Evolutionary conservation across 257 asterid genomes (phyloP).

Genomic region (Mentha longifolia): DNA sequence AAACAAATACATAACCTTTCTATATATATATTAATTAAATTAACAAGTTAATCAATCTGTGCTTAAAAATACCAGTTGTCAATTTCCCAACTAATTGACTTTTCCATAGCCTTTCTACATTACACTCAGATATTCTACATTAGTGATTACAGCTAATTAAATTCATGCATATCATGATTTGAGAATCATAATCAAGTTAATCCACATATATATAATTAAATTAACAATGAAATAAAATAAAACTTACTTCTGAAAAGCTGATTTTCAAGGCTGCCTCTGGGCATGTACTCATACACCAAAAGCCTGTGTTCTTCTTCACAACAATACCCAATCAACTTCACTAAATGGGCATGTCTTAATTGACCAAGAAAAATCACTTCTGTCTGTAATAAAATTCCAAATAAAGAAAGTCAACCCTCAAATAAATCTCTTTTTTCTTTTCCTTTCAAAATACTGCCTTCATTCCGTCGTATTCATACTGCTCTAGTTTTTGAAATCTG

Average conservation of each 20-base stretch:
- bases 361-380: conserved; percentile 90
- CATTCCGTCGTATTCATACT: no score
- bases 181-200: conserved; percentile 1
- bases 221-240: no score
- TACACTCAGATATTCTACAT: neutral
- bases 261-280: conserved; percentile 92
- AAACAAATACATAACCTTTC: neutral
- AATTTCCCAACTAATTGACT: conserved; percentile 39
- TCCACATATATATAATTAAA: neutral
- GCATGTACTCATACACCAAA: conserved; percentile 90
- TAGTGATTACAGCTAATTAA: no score
- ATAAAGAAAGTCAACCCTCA: no score
- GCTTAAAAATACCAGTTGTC: conserved; percentile 23
- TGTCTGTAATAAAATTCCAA: conserved; percentile 47
- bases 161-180: no score
- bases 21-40: neutral
- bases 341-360: conserved; percentile 82
- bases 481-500: no score
- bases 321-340: conserved; percentile 94
- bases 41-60: conserved; percentile 22
- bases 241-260: conserved; percentile 87
- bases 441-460: no score
- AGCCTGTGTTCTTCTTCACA: conserved; percentile 94
- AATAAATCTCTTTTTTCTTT: no score
- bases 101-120: conserved; percentile 8